phyloP scores from a whole-genome alignment of 768 basidiomycete genomes.

The Gloeostereum incarnatum region DNA sequence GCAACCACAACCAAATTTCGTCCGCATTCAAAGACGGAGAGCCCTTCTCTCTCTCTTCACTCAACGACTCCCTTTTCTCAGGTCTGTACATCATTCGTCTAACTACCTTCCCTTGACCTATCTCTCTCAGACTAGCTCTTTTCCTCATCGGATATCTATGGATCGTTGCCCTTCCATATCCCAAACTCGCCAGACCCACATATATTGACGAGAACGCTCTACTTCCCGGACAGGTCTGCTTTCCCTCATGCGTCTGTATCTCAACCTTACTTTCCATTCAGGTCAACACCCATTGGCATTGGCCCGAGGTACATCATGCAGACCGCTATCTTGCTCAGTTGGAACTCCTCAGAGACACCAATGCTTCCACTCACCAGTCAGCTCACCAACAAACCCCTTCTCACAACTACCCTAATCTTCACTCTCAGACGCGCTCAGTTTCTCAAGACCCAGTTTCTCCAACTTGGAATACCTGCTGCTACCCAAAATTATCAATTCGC shows the following conservation, averaged over 20 bases:
- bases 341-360: slow-evolving; percentile 49
- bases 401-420: slow-evolving; percentile 3
- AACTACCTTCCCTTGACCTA: too few species aligned
- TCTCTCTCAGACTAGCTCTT: slow-evolving; percentile 50
- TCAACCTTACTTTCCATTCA: slow-evolving; percentile 17
- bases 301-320: slow-evolving; percentile 83
- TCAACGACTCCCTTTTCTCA: too few species aligned
- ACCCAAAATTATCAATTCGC: slow-evolving; percentile 60
- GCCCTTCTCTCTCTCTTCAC: too few species aligned
- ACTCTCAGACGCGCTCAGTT: slow-evolving; percentile 52
- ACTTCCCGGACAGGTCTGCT: slow-evolving; percentile 76
- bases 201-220: slow-evolving; percentile 96
- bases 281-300: slow-evolving; percentile 90
- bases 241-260: slow-evolving; percentile 1
- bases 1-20: too few species aligned
- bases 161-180: slow-evolving; percentile 70
- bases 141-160: slow-evolving; percentile 68
- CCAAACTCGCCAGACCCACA: slow-evolving; percentile 51
- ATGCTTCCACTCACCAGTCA: slow-evolving; percentile 67
- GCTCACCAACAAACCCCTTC: slow-evolving; percentile 16
- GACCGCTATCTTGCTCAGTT: slow-evolving; percentile 72
- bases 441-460: slow-evolving; percentile 56
- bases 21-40: too few species aligned
- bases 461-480: slow-evolving; percentile 62
- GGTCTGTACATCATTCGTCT: too few species aligned